Conservation (phyloP, 768 basidiomycete species). For the Lactarius sp. region DNA sequence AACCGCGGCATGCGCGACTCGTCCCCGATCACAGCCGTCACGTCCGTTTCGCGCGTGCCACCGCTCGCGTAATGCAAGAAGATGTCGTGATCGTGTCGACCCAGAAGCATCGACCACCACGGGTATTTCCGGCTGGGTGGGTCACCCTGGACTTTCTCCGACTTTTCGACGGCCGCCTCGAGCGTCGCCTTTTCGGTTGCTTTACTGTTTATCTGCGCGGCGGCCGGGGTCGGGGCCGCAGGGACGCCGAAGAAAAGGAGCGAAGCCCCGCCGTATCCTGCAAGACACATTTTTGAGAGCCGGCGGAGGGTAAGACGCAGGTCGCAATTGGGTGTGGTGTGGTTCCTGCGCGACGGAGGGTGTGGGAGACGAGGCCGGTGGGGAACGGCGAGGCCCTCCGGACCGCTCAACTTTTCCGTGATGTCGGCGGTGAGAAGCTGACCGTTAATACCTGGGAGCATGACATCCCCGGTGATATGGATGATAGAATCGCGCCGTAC, state of each 20-base stretch:
- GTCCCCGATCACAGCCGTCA: slow-evolving; percentile 52
- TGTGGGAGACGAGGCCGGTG: slow-evolving; percentile 26
- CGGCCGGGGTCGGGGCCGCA: slow-evolving; percentile 20
- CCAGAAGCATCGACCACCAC: slow-evolving; percentile 81
- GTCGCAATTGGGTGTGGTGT: slow-evolving; percentile 41
- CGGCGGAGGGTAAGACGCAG: slow-evolving; percentile 69
- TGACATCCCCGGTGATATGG: slow-evolving; percentile 67
- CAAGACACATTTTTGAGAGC: slow-evolving; percentile 76
- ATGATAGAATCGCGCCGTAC: slow-evolving; percentile 45
- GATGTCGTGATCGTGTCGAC: slow-evolving; percentile 78
- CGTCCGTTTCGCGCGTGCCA: slow-evolving; percentile 16
- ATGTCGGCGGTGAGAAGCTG: slow-evolving; percentile 81
- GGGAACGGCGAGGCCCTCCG: slow-evolving; percentile 33
- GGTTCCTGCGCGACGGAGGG: neutral
- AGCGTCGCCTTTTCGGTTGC: slow-evolving; percentile 56
- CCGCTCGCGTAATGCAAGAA: slow-evolving; percentile 56
- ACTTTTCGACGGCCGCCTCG: slow-evolving; percentile 61
- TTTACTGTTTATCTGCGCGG: slow-evolving; percentile 23
- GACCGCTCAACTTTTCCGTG: slow-evolving; percentile 45
- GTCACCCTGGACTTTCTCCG: slow-evolving; percentile 41
- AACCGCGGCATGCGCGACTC: slow-evolving; percentile 75
- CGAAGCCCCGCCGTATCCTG: slow-evolving; percentile 79
- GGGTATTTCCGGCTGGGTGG: slow-evolving; percentile 41
- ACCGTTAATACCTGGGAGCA: slow-evolving; percentile 60
- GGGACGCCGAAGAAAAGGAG: slow-evolving; percentile 76